phyloP scores from a whole-genome alignment of 2,329 filamentous ascomycete genomes.

The Penicillium sp. region DNA sequence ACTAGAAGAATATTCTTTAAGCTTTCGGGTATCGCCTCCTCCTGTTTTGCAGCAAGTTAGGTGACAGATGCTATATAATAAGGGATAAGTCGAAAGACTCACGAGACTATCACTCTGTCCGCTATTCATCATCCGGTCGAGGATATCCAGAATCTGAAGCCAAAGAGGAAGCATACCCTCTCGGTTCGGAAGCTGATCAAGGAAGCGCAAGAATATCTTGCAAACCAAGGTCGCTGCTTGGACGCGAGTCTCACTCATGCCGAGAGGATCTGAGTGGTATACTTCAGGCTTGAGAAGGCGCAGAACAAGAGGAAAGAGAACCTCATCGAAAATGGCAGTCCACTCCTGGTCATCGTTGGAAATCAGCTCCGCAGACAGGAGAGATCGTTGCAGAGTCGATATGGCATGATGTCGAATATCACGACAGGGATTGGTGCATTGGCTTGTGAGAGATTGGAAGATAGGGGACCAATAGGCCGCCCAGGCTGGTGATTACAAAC shows the following conservation, averaged over 20 bases:
- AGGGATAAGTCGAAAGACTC: slow-evolving; percentile 42
- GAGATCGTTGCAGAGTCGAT: slow-evolving; percentile 75
- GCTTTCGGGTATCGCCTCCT: slow-evolving; percentile 92
- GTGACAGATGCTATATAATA: slow-evolving; percentile 1
- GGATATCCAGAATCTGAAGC: slow-evolving; percentile 86
- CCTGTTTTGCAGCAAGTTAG: slow-evolving; percentile 49
- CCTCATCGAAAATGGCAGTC: slow-evolving; percentile 91
- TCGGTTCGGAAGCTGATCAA: slow-evolving; percentile 79
- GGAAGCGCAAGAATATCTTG: slow-evolving; percentile 93
- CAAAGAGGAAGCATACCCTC: slow-evolving; percentile 88
- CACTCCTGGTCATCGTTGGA: slow-evolving; percentile 84
- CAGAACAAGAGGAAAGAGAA: slow-evolving; percentile 86
- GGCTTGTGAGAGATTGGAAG: slow-evolving; percentile 79
- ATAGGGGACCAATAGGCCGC: slow-evolving; percentile 97
- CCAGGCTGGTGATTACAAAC: slow-evolving; percentile 63
- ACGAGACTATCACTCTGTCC: slow-evolving; percentile 86
- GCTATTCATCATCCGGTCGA: slow-evolving; percentile 94
- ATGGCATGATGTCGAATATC: slow-evolving; percentile 90
- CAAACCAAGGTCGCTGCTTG: slow-evolving; percentile 87
- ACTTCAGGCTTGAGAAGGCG: slow-evolving; percentile 90
- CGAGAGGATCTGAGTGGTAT: slow-evolving; percentile 82
- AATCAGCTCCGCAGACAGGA: slow-evolving; percentile 80
- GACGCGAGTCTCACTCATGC: slow-evolving; percentile 93
- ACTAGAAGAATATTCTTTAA: slow-evolving; percentile 95
- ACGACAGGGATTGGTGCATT: slow-evolving; percentile 91